Evolutionary conservation across 768 basidiomycete genomes (phyloP), one percentile per base, ranked within the genome.

Genomic region (Tylopilus cervinicoccineus): DNA sequence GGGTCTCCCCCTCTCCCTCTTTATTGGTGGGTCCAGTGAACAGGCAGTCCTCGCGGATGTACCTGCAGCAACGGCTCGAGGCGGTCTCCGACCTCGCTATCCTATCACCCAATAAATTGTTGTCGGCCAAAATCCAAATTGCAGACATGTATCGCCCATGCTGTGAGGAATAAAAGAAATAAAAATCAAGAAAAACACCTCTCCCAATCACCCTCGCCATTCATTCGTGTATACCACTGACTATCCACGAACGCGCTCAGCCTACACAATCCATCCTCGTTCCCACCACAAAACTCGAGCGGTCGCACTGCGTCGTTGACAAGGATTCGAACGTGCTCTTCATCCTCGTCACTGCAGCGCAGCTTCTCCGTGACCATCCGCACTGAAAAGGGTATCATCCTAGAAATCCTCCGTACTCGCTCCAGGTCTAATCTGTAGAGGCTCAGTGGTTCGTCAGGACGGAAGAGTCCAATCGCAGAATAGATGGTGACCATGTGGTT

Each of bases 401-500:
- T 68, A 9, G 78, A 78, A 4, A 76, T 68, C 2, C 77, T 56
- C 85, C 86, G 91, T 11, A 65, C 58, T 23, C 76, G 63, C 10
- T 22, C 23, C 4, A 55, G 34, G 41, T 71, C 58, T 2, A 62
- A 47, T 23, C 43, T 29, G 29, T 59, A 38, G 13, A 58, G 41
- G 8, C n/a, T 45, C 2, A 53, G 62, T 3, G 58, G 45, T 4
- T 28, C 36, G 0, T 56, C 47, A 52, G 75, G 76, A 6, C 48
- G 63, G 62, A 76, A 80, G 42, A 78, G 73, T 34, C 78, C 90
- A 70, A 80, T 48, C 60, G 88, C 69, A 66, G 76, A 61, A 54
- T 83, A 86, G 41, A 93, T 84, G 29, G 88, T 83, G 33, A 88
- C 71, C 80, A 94, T 88, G 60, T 86, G 73, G 63, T 92, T 89